Evolutionary conservation across 768 basidiomycete genomes (phyloP), one percentile per base, ranked within the genome.

Genomic region (Nidularia sp.): DNA sequence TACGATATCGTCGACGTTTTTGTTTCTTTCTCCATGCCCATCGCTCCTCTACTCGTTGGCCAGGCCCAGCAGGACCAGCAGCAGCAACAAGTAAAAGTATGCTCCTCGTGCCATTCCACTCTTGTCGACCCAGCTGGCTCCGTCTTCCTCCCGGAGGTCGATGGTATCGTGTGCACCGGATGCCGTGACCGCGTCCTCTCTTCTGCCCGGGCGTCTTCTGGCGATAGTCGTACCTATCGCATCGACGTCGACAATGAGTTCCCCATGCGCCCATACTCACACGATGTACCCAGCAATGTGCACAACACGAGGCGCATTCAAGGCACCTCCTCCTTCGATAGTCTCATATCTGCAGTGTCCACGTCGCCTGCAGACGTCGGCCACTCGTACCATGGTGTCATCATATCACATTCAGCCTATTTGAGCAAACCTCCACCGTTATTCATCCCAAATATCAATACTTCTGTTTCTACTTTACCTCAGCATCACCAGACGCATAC

Each of bases 111-210:
- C 55, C 72, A 75, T 42, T 68, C 67, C 42, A 68, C 70, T 22
- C 66, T 77, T 48, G 62, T 70, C 36, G 75, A 77, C 61, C 58
- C 62, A 13, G 58, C 59, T 9, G 13, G 12, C 44, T 22, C 44
- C 22, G 12, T 45, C 39, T 41, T 41, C 39, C 15, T 45, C 44
- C 44, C 44, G 12, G 9, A 10, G 9, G 9, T 45, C 44, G 12
- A 13, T 45, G 12, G 9, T 25, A 9, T 45, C 44, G 12, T 45
- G 9, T 84, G 81, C 57, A 66, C 68, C 10, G 62, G 71, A 46
- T 84, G 81, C 69, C 75, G 75, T 34, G 71, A 72, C 35, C 70
- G 57, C 72, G 32, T 55, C 63, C 32, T 56, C 72, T 9, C 12
- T 15, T 45, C 44, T n/a, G 9, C 12, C 22, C 44, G 44, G 35